Evolutionary conservation across 2,329 filamentous ascomycete species (phyloP), one percentile per base, ranked within the genome.

Genomic region (Phyllosticta paracitricarpa): DNA sequence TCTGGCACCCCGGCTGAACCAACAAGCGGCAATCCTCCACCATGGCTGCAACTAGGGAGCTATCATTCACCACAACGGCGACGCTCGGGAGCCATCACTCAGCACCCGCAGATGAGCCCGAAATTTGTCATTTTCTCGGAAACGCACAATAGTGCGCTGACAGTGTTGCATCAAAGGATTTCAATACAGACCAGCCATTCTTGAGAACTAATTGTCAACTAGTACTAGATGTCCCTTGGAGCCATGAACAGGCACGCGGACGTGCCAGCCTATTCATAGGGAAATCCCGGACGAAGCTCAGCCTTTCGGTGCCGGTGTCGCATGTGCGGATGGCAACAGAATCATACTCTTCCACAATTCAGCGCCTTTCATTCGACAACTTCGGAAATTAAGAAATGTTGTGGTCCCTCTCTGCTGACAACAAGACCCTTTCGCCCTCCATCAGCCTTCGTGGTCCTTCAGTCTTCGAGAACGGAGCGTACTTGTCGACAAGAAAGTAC

Each of bases 401-500:
- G 25, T 59, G 58, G 19, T 59, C 58, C 25, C 51, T 51, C 4
- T 54, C 51, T 22, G 30, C 58, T 10, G 58, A 59, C 30, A 59
- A 26, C 7, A 24, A 55, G 52, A 55, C 58, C 19, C 40, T 59
- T 2, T 59, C 58, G n/a, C 35, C 19, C 6, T 28, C 22, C 10
- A 51, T 40, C 2, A 55, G 19, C n/a, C 61, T 63, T 17, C 59
- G 59, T 61, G 65, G 67, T 2, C 63, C 67, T 26, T 64, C 62
- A 25, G 62, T 62, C n/a, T 64, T 51, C 2, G 59, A n/a, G 57
- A 68, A 66, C 2, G 68, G 65, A 12, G 67, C 65, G 54, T 67
- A 69, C 40, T 68, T 68, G 53, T 69, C 66, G 48, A 67, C 59
- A 28, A 69, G 66, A 61, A 65, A 66, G 51, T 64, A 66, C 61